A percentile compares a stretch with the other conserved stretches of the same genome.
Conservation (phyloP, 345 rosid genomes). For the Corchorus olitorius region DNA sequence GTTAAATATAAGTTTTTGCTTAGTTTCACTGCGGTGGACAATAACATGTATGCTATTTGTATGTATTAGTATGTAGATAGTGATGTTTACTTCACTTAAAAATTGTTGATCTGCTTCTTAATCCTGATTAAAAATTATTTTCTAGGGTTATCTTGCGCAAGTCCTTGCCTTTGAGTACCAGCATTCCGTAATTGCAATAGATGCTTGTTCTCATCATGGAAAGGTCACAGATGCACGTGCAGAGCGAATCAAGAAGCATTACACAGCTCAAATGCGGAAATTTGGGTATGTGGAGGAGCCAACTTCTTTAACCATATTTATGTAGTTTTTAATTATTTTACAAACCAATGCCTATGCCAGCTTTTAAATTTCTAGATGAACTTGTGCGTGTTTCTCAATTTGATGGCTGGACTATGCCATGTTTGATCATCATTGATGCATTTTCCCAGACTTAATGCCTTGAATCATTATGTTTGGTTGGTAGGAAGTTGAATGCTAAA, state of each 20-base stretch:
- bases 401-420: background rate
- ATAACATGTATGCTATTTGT: background rate
- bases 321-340: background rate
- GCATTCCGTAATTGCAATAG: conserved; percentile 82
- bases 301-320: background rate
- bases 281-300: conserved; percentile 49
- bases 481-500: background rate
- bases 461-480: background rate
- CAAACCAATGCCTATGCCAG: background rate
- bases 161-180: conserved; percentile 83
- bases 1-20: background rate
- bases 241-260: conserved; percentile 78
- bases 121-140: conserved; percentile 4
- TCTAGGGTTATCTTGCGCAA: conserved; percentile 91
- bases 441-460: background rate
- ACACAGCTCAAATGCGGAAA: conserved; percentile 69
- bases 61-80: background rate
- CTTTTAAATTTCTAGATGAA: conserved; percentile 2
- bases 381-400: background rate
- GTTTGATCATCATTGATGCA: background rate
- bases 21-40: background rate
- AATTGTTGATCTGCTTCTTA: background rate
- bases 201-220: conserved; percentile 89
- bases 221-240: conserved; percentile 79
- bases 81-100: background rate